Conservation (phyloP, 768 basidiomycete species). For the Hysterangium stoloniferum region DNA sequence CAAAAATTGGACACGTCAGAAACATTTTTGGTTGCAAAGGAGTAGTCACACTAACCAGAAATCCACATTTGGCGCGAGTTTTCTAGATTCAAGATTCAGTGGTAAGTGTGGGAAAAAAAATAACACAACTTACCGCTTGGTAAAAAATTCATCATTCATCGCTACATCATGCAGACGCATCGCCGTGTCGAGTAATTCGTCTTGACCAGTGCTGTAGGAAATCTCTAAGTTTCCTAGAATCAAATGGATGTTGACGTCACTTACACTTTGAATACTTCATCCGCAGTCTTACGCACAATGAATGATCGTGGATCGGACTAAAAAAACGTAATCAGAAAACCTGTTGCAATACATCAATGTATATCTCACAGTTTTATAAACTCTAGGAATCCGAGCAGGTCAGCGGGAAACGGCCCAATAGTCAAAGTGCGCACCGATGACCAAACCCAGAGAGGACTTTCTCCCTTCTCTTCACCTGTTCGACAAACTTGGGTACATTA, state of each 20-base stretch:
- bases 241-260: slow-evolving; percentile 19
- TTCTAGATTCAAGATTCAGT: slow-evolving; percentile 17
- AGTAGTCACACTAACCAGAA: slow-evolving; percentile 54
- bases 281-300: slow-evolving; percentile 83
- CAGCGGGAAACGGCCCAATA: background rate
- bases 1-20: slow-evolving; percentile 10
- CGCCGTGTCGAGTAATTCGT: slow-evolving; percentile 80
- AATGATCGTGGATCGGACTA: slow-evolving; percentile 88
- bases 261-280: slow-evolving; percentile 86
- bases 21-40: background rate
- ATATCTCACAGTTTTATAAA: slow-evolving; percentile 62
- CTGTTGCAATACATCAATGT: background rate
- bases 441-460: slow-evolving; percentile 88
- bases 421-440: slow-evolving; percentile 53
- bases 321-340: background rate
- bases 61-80: slow-evolving; percentile 85
- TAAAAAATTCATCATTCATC: slow-evolving; percentile 86
- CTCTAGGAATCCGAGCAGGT: slow-evolving; percentile 24
- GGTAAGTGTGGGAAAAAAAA: background rate
- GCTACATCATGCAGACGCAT: slow-evolving; percentile 85
- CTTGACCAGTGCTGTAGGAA: slow-evolving; percentile 62
- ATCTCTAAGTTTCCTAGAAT: slow-evolving; percentile 2
- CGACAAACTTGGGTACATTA: slow-evolving; percentile 79
- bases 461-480: slow-evolving; percentile 81
- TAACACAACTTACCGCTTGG: slow-evolving; percentile 36